Conservation (phyloP, 306 rosid species). For the Vachellia collinsii region DNA sequence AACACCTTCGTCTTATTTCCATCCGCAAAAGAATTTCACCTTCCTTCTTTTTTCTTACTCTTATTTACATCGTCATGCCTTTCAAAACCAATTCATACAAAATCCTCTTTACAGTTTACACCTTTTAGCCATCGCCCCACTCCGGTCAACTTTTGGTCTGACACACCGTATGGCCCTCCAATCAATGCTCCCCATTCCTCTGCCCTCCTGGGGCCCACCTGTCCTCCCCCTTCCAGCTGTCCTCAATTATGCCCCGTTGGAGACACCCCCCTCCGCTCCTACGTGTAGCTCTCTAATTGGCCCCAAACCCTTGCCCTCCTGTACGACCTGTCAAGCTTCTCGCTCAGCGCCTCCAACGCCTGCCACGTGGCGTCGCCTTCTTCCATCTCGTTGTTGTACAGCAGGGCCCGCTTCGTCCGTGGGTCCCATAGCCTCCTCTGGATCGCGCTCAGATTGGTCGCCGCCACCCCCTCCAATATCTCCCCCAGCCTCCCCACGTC, state of each 20-base stretch:
- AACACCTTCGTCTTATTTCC: background rate
- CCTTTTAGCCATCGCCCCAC: background rate
- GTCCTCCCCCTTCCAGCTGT: constrained; percentile 54
- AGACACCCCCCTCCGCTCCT: background rate
- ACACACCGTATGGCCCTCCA: constrained; percentile 31
- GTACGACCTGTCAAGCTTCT: constrained; percentile 59
- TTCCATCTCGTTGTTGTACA: constrained; percentile 54
- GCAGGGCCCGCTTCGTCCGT: constrained; percentile 55
- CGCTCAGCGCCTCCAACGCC: constrained; percentile 47
- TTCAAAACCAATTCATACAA: too few species aligned
- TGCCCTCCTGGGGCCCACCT: constrained; percentile 7
- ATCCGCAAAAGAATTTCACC: background rate
- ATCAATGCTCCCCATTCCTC: constrained; percentile 23
- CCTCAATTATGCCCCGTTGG: constrained; percentile 25
- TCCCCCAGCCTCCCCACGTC: constrained; percentile 68
- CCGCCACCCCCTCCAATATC: constrained; percentile 77
- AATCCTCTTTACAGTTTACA: background rate
- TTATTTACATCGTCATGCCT: background rate
- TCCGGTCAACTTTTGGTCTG: background rate
- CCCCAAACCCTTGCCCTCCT: constrained; percentile 47
- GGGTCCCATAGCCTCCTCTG: constrained; percentile 77
- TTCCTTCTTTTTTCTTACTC: background rate
- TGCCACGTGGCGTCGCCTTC: constrained; percentile 98
- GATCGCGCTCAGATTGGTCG: constrained; percentile 65
- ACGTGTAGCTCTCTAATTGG: constrained; percentile 50